Base-by-base conservation (phyloP, 495 filamentous ascomycete species). In the Astrocystis sublimbata region DNA sequence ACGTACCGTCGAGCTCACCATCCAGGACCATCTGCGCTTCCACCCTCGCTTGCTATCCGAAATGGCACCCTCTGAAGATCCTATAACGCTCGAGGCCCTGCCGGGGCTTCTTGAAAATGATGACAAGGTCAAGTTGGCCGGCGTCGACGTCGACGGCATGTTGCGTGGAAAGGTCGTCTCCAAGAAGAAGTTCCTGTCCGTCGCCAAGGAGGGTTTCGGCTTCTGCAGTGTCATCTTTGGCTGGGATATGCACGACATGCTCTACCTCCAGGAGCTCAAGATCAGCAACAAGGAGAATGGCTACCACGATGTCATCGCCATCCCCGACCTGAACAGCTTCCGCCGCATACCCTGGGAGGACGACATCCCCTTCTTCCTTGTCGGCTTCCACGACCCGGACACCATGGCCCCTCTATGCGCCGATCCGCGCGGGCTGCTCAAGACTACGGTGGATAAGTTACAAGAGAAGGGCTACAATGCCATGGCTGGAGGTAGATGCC, bases 181-280 rank as follows among this genome's bases (percentile, higher is more conserved):
- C 66, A 97, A 97, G 79, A 90, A 89, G 72, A 98, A 98, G 77
- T 98, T 98, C 76, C 76, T 97, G 4, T 92, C 89, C 7, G 84
- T 98, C 52, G 88, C 87, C 23, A 73, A 86, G 47, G 83, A 87
- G 42, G 94, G 94, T 47, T 98, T 98, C 67, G 94, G 94, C 19
- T 98, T 97, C 81, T 98, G 94, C 80, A 93, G 90, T 3, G 92
- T 97, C 57, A 85, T 98, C 36, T 97, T 97, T 68, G 94, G 93
- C 68, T 97, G 93, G 93, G 94, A 98, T 66, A 96, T 97, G 91
- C 93, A 97, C 75, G 94, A 98, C 68, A 81, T 83, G 71, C 94
- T 91, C 7, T 97, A 98, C 68, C 86, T 86, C 70, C 79, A 81
- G 57, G 93, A 97, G 75, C 84, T 97, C 50, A 83, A 85, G 66